Conservation (phyloP, 1,284 basidiomycete genomes). For the Xanthoconium separans region DNA sequence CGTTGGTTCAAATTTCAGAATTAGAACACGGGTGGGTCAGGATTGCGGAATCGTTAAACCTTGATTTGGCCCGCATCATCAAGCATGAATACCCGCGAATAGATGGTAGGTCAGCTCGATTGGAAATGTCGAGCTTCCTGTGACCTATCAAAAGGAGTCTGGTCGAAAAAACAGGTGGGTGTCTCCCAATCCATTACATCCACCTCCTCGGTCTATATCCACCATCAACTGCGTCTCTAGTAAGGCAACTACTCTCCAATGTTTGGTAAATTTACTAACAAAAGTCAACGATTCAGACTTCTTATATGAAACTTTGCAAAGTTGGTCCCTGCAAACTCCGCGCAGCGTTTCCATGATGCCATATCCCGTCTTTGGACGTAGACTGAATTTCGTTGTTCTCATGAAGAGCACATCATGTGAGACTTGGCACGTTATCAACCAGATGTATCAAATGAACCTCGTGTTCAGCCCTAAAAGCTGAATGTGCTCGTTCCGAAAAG, state of each 20-base stretch:
- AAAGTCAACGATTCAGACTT: not conserved
- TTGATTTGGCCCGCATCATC: not conserved
- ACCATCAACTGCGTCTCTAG: constrained; percentile 9
- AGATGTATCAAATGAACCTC: constrained; percentile 17
- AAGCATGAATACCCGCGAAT: constrained; percentile 4
- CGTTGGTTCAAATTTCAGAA: not conserved
- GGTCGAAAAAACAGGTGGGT: constrained; percentile 2
- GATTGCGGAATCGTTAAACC: not conserved
- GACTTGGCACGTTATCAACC: constrained; percentile 6
- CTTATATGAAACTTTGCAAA: constrained; percentile 11
- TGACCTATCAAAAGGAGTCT: constrained; percentile 12
- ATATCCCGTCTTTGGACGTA: constrained; percentile 14
- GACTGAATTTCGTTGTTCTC: constrained; percentile 14
- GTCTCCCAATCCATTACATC: constrained; percentile 10
- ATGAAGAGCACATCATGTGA: constrained; percentile 20
- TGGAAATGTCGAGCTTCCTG: constrained; percentile 5
- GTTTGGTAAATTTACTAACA: constrained; percentile 9
- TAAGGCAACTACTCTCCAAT: constrained; percentile 17
- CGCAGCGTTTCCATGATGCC: constrained; percentile 8
- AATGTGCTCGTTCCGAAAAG: constrained; percentile 3
- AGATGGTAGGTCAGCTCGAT: constrained; percentile 4
- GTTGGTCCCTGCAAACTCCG: constrained; percentile 23
- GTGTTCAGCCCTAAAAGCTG: constrained; percentile 16
- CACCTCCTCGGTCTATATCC: constrained; percentile 29
- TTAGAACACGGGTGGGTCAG: not conserved